Conservation (phyloP, 768 basidiomycete genomes). For the Boletus bicolor region DNA sequence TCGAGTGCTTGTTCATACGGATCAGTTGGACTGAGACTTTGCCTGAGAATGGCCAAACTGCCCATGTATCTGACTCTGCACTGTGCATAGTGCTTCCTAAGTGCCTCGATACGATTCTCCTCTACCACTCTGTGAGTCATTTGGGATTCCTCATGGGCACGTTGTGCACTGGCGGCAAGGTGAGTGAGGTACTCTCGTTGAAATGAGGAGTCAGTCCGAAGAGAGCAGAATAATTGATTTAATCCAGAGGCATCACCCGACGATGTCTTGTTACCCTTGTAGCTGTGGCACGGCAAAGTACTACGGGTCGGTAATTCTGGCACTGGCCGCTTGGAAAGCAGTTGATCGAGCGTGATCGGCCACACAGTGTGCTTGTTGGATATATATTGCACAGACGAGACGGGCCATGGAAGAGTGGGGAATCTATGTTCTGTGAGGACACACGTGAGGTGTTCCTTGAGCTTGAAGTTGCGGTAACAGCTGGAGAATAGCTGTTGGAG, state of each 20-base stretch:
- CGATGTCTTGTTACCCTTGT: background rate
- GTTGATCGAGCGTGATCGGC: background rate
- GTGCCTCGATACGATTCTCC: background rate
- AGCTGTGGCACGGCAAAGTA: background rate
- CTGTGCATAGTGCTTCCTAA: background rate
- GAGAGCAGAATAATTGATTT: background rate
- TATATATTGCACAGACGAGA: background rate
- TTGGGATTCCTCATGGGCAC: background rate
- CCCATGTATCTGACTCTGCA: background rate
- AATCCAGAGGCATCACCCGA: background rate
- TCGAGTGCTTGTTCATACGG: slow-evolving; percentile 3
- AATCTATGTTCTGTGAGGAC: background rate
- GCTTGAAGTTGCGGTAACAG: slow-evolving; percentile 7
- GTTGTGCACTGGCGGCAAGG: background rate
- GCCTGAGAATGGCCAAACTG: background rate
- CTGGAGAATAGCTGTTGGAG: slow-evolving; percentile 9
- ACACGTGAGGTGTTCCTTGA: slow-evolving; percentile 4
- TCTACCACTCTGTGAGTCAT: background rate
- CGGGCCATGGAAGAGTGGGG: background rate
- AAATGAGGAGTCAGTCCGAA: background rate
- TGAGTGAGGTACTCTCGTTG: slow-evolving; percentile 11
- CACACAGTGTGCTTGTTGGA: accelerated
- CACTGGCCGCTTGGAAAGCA: background rate
- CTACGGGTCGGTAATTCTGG: background rate
- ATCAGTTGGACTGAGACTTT: slow-evolving; percentile 11